Evolutionary conservation across 768 basidiomycete species (phyloP).

Genomic region (Amanita thiersii): DNA sequence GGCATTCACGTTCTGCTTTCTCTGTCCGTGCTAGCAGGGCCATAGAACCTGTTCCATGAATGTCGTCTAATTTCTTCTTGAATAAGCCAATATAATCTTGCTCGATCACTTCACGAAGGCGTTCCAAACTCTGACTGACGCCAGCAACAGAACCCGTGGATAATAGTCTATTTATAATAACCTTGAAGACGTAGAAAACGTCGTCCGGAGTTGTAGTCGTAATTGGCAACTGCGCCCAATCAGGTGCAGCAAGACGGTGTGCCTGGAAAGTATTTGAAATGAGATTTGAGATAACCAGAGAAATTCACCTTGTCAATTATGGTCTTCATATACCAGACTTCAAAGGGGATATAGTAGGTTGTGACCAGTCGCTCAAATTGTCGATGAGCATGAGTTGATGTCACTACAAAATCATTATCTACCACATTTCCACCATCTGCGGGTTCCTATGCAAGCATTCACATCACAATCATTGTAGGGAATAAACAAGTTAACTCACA

Average conservation of each 20-base stretch:
- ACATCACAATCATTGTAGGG: conserved; percentile 1
- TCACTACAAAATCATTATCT: neutral
- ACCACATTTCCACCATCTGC: conserved; percentile 4
- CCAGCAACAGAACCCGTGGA: conserved; percentile 64
- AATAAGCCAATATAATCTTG: conserved; percentile 76
- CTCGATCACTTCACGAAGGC: conserved; percentile 71
- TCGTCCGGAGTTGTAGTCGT: conserved; percentile 85
- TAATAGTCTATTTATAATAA: conserved; percentile 67
- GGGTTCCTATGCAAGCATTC: conserved; percentile 4
- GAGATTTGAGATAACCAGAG: neutral
- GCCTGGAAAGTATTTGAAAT: conserved; percentile 43
- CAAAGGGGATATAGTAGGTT: conserved; percentile 81
- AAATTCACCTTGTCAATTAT: conserved; percentile 75
- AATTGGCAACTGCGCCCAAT: conserved; percentile 52
- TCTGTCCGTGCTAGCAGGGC: conserved; percentile 49
- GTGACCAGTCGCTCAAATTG: conserved; percentile 61
- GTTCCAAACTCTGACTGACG: conserved; percentile 50
- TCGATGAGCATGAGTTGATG: conserved; percentile 38
- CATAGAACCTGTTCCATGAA: conserved; percentile 52
- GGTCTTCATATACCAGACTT: conserved; percentile 84
- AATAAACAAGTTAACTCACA: neutral
- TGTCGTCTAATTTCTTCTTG: conserved; percentile 80
- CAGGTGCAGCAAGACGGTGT: conserved; percentile 73
- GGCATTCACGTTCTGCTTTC: conserved; percentile 73
- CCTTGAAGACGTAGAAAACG: conserved; percentile 91